These are phyloP conservation scores for Mallotus nudiflorus DNA, from an alignment of 345 rosid species.

Conservation along the genomic window DNA sequence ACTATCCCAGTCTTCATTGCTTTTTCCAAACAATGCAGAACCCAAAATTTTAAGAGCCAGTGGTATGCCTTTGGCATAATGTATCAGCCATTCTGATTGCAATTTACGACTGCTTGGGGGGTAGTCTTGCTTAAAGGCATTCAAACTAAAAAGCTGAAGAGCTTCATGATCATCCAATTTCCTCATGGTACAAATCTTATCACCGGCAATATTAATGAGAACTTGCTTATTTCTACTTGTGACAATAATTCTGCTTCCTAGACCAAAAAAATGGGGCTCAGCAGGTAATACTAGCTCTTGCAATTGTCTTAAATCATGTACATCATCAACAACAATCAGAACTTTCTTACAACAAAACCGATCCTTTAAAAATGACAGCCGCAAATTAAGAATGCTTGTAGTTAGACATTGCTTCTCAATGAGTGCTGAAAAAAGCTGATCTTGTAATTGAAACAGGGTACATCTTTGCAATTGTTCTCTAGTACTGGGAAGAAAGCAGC, in stretches of 20 bases:
- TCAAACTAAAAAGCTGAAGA: conserved; percentile 1
- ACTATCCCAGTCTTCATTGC: not conserved
- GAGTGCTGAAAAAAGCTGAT: too few species aligned
- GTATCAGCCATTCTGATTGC: not conserved
- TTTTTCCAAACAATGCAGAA: not conserved
- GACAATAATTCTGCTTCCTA: not conserved
- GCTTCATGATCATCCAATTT: not conserved
- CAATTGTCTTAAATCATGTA: too few species aligned
- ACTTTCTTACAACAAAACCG: too few species aligned
- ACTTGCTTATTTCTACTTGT: conserved; percentile 6
- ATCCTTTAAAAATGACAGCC: too few species aligned
- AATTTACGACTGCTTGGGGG: not conserved
- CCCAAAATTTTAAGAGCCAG: conserved; percentile 20
- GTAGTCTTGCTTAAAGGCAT: conserved; percentile 4
- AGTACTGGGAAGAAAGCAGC: too few species aligned
- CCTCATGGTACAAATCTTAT: not conserved
- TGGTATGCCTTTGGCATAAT: conserved; percentile 4
- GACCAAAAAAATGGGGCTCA: not conserved
- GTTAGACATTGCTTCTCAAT: too few species aligned
- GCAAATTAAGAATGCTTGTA: too few species aligned
- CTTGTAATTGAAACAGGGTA: too few species aligned
- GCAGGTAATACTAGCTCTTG: not conserved
- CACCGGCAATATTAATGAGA: not conserved
- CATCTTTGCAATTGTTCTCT: too few species aligned
- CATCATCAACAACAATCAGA: too few species aligned